Evolutionary conservation across 768 basidiomycete genomes (phyloP).

Genomic region (Dioszegia aurantiaca): DNA sequence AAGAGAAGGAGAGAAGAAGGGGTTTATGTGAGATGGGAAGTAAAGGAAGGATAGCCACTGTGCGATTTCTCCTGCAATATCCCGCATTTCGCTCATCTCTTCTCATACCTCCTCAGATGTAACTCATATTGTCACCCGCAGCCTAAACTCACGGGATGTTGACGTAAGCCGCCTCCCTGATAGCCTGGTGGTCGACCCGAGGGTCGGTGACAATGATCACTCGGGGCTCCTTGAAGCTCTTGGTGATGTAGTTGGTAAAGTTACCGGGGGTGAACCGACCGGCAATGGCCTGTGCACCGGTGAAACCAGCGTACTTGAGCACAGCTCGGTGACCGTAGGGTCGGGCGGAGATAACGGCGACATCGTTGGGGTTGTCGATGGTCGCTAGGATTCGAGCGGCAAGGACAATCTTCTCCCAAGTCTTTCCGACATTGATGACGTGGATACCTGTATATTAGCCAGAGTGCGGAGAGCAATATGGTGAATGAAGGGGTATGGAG

Average conservation of each 20-base stretch:
- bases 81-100: neutral
- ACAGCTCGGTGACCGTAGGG: slow-evolving; percentile 99
- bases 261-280: slow-evolving; percentile 98
- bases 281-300: slow-evolving; percentile 96
- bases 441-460: slow-evolving; percentile 70
- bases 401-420: slow-evolving; percentile 98
- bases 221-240: slow-evolving; percentile 99
- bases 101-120: neutral
- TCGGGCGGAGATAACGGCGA: slow-evolving; percentile 96
- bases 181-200: slow-evolving; percentile 98
- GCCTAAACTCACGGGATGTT: slow-evolving; percentile 74
- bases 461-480: neutral
- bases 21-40: neutral
- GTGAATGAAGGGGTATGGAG: neutral
- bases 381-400: slow-evolving; percentile 97
- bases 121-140: too few relatives aligned
- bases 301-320: slow-evolving; percentile 96
- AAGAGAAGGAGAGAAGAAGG: neutral
- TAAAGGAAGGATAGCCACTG: neutral
- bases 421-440: slow-evolving; percentile 97
- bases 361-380: slow-evolving; percentile 95
- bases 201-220: slow-evolving; percentile 98
- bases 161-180: slow-evolving; percentile 98
- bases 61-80: neutral
- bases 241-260: slow-evolving; percentile 99